A percentile compares a stretch with the other conserved stretches of the same genome.
Conservation (phyloP, 495 filamentous ascomycete species). For the Penicillium flavigenum region DNA sequence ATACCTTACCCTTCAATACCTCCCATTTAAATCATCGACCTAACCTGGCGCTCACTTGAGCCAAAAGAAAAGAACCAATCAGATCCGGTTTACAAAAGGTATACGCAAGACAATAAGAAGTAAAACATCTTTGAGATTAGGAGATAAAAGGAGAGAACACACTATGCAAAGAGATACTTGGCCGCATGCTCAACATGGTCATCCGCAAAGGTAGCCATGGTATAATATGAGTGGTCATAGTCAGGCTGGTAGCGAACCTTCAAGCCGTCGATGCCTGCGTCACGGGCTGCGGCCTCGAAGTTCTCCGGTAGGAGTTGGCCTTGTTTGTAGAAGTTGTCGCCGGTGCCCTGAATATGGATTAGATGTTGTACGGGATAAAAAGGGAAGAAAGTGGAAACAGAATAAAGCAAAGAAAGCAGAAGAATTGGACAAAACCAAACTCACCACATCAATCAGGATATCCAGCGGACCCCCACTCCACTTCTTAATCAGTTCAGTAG, state of each 20-base stretch:
- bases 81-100: constrained; percentile 19
- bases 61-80: constrained; percentile 16
- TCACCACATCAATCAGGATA: constrained; percentile 77
- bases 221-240: constrained; percentile 97
- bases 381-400: not conserved
- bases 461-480: constrained; percentile 67
- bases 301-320: constrained; percentile 92
- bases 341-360: constrained; percentile 61
- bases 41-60: constrained; percentile 23
- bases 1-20: not conserved
- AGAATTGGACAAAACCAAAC: constrained; percentile 17
- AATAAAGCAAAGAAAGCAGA: not conserved
- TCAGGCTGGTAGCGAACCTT: constrained; percentile 81
- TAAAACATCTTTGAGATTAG: constrained; percentile 8
- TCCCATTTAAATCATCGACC: constrained; percentile 18
- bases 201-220: constrained; percentile 82
- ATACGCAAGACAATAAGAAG: not conserved
- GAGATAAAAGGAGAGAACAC: constrained; percentile 30
- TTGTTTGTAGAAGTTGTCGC: constrained; percentile 94
- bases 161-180: constrained; percentile 69
- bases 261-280: constrained; percentile 63
- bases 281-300: constrained; percentile 74
- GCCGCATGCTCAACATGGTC: constrained; percentile 92
- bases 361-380: not conserved
- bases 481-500: constrained; percentile 80